Evolutionary conservation across 371 early-diverging fungal genomes (phyloP), one percentile per base, ranked within the genome.

Genomic region (Syncephalastrum racemosum): DNA sequence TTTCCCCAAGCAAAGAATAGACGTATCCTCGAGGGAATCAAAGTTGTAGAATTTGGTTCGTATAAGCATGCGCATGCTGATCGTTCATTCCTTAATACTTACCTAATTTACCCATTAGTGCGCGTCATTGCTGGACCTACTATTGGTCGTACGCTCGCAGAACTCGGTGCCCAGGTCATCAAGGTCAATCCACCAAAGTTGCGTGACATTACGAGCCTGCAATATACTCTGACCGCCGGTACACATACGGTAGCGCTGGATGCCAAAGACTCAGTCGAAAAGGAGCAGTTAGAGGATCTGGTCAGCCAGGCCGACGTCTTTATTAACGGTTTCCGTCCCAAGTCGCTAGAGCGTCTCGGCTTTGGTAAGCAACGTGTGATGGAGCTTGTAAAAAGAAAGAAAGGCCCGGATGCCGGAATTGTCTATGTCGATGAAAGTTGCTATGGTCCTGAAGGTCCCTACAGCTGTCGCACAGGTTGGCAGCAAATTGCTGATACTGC

Each of bases 401-500:
- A n/a, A n/a, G 57, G 53, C 2, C 25, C 42, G 4, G n/a, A 23
- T 6, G 23, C 22, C 4, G 22, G 40, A 3, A 54, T 54, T 0
- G 24, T 54, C 18, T 54, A 54, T 20, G 46, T 54, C 3, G 54
- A 54, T 46, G 54, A 54, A 23, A 54, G 23, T n/a, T 19, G 31
- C 3, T 54, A 54, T 19, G 54, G 54, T 10, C n/a, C n/a, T n/a
- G n/a, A n/a, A 52, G 52, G 52, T 23, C 54, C 54, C 14, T 54
- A 54, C 23, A 16, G 20, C 25, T 42, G 50, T 12, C 39, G 60
- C 19, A 54, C 60, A 27, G 62, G 62, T 4, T 62, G 62, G 62
- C 62, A 62, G 16, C 62, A 62, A 39, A 57, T 62, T 16, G 50
- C 50, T 5, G 62, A 62, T 53, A 44, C 57, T 3, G 54, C 50